phyloP scores from a whole-genome alignment of 257 asterid genomes.

The Cinchona pubescens region DNA sequence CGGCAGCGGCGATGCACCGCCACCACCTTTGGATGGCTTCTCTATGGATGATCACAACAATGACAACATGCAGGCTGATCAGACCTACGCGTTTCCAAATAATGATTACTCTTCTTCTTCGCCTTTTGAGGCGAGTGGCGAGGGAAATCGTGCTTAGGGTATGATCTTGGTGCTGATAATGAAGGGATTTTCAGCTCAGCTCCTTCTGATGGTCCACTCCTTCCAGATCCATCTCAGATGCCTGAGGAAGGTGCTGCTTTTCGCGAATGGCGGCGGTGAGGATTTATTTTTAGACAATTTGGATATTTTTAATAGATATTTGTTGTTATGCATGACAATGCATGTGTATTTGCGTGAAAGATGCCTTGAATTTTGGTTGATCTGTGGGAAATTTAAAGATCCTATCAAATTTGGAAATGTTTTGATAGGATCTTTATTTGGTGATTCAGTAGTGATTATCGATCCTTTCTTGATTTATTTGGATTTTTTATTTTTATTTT shows the following conservation, averaged over 20 bases:
- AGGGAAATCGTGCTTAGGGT: slow-evolving; percentile 45
- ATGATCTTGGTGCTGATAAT: slow-evolving; percentile 43
- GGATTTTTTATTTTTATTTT: neutral
- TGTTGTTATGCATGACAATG: neutral
- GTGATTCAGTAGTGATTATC: neutral
- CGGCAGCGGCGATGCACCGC: slow-evolving; percentile 39
- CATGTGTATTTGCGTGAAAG: neutral
- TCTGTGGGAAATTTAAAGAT: neutral
- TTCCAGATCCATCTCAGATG: slow-evolving; percentile 85
- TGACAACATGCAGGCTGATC: slow-evolving; percentile 33
- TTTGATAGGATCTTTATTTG: neutral
- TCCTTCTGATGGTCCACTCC: slow-evolving; percentile 60
- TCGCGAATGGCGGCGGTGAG: slow-evolving; percentile 98
- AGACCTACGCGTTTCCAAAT: slow-evolving; percentile 28
- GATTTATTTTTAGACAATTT: neutral
- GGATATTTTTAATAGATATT: neutral
- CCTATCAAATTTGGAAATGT: neutral
- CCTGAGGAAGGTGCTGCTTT: slow-evolving; percentile 83
- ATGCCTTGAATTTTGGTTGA: neutral
- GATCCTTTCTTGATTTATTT: neutral
- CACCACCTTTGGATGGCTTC: slow-evolving; percentile 33
- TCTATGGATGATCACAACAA: slow-evolving; percentile 18
- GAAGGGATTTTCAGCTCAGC: slow-evolving; percentile 56
- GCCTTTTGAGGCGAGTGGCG: slow-evolving; percentile 30
- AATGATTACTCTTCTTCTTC: slow-evolving; percentile 24